Base-by-base conservation (phyloP, 805 yeast genomes). In the Teunomyces stri region DNA sequence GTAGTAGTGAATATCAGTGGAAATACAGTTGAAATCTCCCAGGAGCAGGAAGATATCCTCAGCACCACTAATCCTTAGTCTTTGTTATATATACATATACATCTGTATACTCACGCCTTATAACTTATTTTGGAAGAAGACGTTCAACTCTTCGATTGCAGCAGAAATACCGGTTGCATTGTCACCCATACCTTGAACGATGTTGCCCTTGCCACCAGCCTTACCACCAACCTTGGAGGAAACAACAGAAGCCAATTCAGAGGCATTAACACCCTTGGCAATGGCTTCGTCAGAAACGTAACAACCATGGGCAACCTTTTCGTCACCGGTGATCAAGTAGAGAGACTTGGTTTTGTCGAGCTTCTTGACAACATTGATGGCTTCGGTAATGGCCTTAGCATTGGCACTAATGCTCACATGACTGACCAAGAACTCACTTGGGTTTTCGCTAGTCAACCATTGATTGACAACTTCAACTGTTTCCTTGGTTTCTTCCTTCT, bases 121-220 rank as follows among this genome's bases (percentile, higher is more conserved):
- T 54, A 87, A 74, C 65, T 84, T 85, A 63, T 82, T 84, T 38
- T 70, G 63, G 54, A 90, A 76, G 53, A 82, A 67, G 61, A 76
- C 75, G 55, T 78, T 78, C 44, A 91, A 80, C 52, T 84, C 88
- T 29, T 76, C 79, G 54, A 94, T 75, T 22, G 99, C 99, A 35
- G 76, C 78, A 36, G 75, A 76, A 45, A 89, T 76, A 53, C 87
- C 88, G 29, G 70, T 76, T 31, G 84, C 78, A 52, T 89, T 86
- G 58, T 85, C 89, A 59, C 99, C 99, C 84, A 89, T 87, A 70
- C 99, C 99, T 74, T 94, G 99, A 58, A 89, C 89, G 46, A 91
- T 84, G 55, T 89, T 88, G 53, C 97, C 98, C 72, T 89, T 94
- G 68, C 99, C 99, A 72, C 99, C 99, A 49, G 96, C 95, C 68